A percentile compares a stretch with the other conserved stretches of the same genome.
Conservation (phyloP, 2,329 filamentous ascomycete species). For the Colletotrichum acutatum region DNA sequence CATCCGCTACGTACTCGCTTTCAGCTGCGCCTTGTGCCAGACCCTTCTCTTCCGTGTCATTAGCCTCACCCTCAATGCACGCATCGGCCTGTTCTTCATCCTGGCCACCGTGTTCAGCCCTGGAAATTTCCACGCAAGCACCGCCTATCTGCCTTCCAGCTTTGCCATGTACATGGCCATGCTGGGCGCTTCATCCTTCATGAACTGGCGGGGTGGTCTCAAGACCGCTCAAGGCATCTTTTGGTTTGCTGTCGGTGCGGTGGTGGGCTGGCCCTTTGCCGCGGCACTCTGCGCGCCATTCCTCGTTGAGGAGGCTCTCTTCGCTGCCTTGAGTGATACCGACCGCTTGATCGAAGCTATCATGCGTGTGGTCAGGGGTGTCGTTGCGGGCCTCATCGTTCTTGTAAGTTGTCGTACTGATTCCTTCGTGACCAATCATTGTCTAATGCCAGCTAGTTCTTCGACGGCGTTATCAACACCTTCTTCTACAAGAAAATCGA, state of each 20-base stretch:
- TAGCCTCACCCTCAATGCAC: slow-evolving; percentile 79
- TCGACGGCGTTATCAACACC: slow-evolving; percentile 79
- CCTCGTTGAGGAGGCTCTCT: slow-evolving; percentile 78
- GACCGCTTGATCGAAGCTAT: slow-evolving; percentile 70
- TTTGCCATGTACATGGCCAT: slow-evolving; percentile 97
- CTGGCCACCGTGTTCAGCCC: slow-evolving; percentile 82
- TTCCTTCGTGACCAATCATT: slow-evolving; percentile 11
- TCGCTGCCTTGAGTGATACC: slow-evolving; percentile 63
- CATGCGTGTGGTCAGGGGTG: slow-evolving; percentile 73
- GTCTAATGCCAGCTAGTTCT: slow-evolving; percentile 57
- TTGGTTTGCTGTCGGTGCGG: slow-evolving; percentile 87
- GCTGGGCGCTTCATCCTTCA: slow-evolving; percentile 87
- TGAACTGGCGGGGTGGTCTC: slow-evolving; percentile 86
- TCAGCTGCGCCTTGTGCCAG: slow-evolving; percentile 83
- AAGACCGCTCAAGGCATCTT: slow-evolving; percentile 86
- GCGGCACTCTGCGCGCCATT: slow-evolving; percentile 85
- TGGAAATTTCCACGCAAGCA: slow-evolving; percentile 92
- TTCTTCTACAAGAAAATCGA: slow-evolving; percentile 86
- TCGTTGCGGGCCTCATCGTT: slow-evolving; percentile 72
- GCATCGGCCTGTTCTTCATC: slow-evolving; percentile 87
- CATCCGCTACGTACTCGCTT: slow-evolving; percentile 79
- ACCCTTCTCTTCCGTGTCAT: slow-evolving; percentile 83
- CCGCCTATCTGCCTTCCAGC: slow-evolving; percentile 89
- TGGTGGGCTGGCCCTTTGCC: slow-evolving; percentile 95
- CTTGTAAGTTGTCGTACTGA: slow-evolving; percentile 65